A percentile compares a stretch with the other conserved stretches of the same genome.
These are phyloP conservation scores for Epichloe amarillans DNA, from an alignment of 2,329 filamentous ascomycete genomes.

Conservation along the genomic window DNA sequence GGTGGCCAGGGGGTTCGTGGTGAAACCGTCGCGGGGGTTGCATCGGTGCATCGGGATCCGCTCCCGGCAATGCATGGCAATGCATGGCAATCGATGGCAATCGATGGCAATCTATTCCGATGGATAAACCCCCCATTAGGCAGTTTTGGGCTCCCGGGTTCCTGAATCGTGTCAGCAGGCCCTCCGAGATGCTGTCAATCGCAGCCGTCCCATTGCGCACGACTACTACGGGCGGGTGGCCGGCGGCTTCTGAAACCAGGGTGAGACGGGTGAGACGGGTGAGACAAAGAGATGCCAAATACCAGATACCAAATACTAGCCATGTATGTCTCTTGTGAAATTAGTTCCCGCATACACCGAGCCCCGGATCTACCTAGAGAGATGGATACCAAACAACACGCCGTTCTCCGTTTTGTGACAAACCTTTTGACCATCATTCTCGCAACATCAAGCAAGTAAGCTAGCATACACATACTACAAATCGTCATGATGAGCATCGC, in stretches of 20 bases:
- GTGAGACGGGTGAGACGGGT: not conserved
- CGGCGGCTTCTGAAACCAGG: not conserved
- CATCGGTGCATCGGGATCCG: too few relatives aligned
- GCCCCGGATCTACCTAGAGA: not conserved
- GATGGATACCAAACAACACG: not conserved
- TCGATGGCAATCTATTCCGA: too few relatives aligned
- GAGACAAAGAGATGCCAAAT: not conserved
- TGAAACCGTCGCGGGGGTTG: not conserved
- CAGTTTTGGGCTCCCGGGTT: too few relatives aligned
- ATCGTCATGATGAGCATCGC: constrained; percentile 20
- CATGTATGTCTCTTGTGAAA: not conserved
- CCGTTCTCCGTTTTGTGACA: too few relatives aligned
- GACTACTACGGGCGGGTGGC: too few relatives aligned
- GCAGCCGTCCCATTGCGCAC: not conserved
- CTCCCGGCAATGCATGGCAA: too few relatives aligned
- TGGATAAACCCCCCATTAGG: too few relatives aligned
- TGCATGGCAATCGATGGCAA: too few relatives aligned
- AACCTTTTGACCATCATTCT: too few relatives aligned
- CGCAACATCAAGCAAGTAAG: too few relatives aligned
- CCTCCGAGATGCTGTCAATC: not conserved
- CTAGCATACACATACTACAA: constrained; percentile 13
- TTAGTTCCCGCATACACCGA: not conserved
- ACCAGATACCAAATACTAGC: too few relatives aligned
- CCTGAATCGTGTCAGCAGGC: too few relatives aligned
- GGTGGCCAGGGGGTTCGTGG: not conserved